Base-by-base conservation (phyloP, 2,329 filamentous ascomycete genomes). In the Stagonosporopsis chrysanthemi region DNA sequence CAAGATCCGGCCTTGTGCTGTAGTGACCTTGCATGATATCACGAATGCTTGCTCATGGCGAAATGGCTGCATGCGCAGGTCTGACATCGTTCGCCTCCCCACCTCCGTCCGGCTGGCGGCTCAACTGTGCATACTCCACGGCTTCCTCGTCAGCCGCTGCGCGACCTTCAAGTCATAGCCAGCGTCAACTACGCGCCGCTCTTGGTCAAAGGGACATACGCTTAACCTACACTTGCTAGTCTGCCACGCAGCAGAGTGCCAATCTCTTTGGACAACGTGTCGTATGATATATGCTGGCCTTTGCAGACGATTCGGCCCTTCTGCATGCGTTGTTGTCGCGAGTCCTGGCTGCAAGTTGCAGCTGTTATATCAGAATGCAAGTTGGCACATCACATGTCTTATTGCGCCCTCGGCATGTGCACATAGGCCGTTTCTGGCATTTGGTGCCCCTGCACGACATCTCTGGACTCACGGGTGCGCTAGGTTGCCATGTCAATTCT, bases 11-110 rank as follows among this genome's bases (percentile, higher is more conserved):
- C 56, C 49, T 65, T 56, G 61, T 63, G 58, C 50, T 62, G 54
- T 61, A 42, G 47, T 49, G 50, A 26, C 29, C 36, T 55, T 51
- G 52, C 61, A 63, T 63, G 56, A 58, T 45, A 45, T 55, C 58
- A 53, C 54, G 47, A 63, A 66, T 61, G 63, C 58, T 56, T 56
- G 57, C 49, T 46, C 65, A 64, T 63, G 58, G 64, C 66, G 60
- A 60, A 54, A 50, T 56, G 56, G 58, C 61, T 62, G 61, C 47
- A 59, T 52, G 38, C 50, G 45, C 45, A 39, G 31, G 44, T 54
- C 55, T 55, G 46, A 44, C 51, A 45, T 29, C 9, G 59, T 38
- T 57, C 54, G 56, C 60, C 31, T 63, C 61, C 60, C 55, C 58
- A 58, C 51, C 56, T 58, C 31, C 42, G 63, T 62, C 62, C 61